Percentiles rank a stretch among this genome's conserved stretches.
Conservation (phyloP, 2,329 filamentous ascomycete genomes). For the Periconia macrospinosa region DNA sequence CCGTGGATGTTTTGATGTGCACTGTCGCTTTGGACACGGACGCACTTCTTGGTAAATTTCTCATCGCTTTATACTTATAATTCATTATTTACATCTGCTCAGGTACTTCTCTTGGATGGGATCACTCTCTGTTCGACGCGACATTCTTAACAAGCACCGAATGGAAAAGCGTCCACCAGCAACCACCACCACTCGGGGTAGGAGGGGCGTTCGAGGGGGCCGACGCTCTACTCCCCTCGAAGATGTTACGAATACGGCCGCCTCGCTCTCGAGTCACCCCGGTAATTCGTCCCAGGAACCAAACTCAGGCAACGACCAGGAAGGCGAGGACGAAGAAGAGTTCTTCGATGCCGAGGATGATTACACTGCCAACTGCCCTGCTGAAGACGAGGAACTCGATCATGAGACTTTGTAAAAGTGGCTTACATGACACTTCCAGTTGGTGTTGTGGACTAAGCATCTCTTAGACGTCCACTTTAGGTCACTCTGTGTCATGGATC, state of each 20-base stretch:
- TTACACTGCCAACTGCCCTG: not conserved
- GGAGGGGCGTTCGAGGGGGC: constrained; percentile 5
- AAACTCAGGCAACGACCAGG: constrained; percentile 3
- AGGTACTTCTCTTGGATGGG: constrained; percentile 21
- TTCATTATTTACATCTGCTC: not conserved
- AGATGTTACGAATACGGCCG: not conserved
- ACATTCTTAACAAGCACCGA: constrained; percentile 8
- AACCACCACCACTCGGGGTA: not conserved
- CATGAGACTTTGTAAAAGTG: too few species aligned
- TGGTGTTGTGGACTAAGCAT: too few species aligned
- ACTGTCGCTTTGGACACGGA: constrained; percentile 15
- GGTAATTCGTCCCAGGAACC: not conserved
- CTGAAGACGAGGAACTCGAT: too few species aligned
- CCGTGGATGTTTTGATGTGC: constrained; percentile 17
- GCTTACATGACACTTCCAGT: too few species aligned
- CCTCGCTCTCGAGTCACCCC: not conserved
- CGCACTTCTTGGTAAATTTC: constrained; percentile 11
- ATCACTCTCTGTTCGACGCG: constrained; percentile 7
- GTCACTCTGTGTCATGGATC: too few species aligned
- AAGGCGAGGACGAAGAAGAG: constrained; percentile 15
- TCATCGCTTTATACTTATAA: not conserved
- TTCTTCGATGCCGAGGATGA: constrained; percentile 19
- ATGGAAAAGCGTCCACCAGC: constrained; percentile 5
- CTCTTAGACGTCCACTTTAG: too few species aligned
- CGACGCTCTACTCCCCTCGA: not conserved